Evolutionary conservation across 129 eudicot species (phyloP), one percentile per base, ranked within the genome.

Genomic region (Escallonia rubra): DNA sequence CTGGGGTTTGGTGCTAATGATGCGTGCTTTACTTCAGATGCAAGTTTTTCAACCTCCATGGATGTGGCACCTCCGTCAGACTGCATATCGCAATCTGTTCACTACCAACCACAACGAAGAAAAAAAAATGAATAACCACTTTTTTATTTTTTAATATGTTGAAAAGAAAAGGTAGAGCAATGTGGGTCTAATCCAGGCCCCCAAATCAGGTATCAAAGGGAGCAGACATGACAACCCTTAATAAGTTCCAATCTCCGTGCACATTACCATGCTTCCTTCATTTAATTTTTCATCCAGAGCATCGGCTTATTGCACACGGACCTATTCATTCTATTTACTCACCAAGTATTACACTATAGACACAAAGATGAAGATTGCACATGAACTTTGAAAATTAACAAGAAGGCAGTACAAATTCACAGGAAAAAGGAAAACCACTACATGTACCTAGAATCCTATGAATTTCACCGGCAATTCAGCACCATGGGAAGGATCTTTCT

Each of bases 241-340:
- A 57, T 5, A 16, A 10, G 41, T 46, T 79, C 2, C 76, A 47
- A 13, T 73, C 56, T 73, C 75, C 43, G 83, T 79, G 72, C 76
- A 74, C 83, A 63, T 57, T 53, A 79, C 83, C 83, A 79, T 79
- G 83, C 83, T 79, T 79, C 83, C 79, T 74, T 79, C 83, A 73
- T 79, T n/a, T 44, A 39, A 38, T 9, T 39, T 12, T 2, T 53
- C 11, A 50, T 79, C 83, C 83, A 79, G 83, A 68, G 83, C 83
- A 73, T 79, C 83, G 83, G 79, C 83, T 79, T 79, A 79, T 79
- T 79, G 81, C 64, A 51, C 81, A 76, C 81, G 42, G 71, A 61
- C 55, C 76, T 42, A 23, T 23, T 23, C 34, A 23, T 23, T 23
- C 1, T 23, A 23, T 23, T 23, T 23, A 1, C 34, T 23, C 34